These are phyloP conservation scores for Babesia bovis DNA, from an alignment of 169 alveolate genomes.

Conservation along the genomic window DNA sequence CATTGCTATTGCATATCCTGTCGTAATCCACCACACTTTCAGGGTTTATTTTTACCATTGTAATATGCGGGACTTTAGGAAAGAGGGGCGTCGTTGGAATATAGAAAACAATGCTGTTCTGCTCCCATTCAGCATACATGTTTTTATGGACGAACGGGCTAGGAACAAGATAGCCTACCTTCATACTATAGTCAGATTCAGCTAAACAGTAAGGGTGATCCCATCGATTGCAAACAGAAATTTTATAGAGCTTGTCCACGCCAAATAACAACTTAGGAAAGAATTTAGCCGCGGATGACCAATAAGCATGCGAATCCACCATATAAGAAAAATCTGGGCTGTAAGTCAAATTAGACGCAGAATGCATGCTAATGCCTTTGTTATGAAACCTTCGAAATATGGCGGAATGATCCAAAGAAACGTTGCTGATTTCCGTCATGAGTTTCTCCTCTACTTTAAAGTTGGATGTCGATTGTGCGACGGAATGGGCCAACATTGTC, in stretches of 20 bases:
- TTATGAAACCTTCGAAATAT: conserved; percentile 1
- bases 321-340: conserved; percentile 9
- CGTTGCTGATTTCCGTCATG: background rate
- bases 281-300: conserved; percentile 7
- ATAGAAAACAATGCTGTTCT: background rate
- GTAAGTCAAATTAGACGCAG: background rate
- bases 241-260: conserved; percentile 4
- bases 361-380: background rate
- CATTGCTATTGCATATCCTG: conserved; percentile 14
- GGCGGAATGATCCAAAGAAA: conserved; percentile 1
- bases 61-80: conserved; percentile 9
- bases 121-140: conserved; percentile 14
- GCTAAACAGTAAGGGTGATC: conserved; percentile 35
- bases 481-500: background rate
- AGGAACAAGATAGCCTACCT: conserved; percentile 33
- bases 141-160: conserved; percentile 3
- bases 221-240: conserved; percentile 60
- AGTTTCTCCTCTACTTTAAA: background rate
- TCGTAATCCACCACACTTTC: conserved; percentile 26
- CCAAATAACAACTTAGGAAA: conserved; percentile 10
- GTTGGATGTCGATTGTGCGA: background rate
- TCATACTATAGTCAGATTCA: conserved; percentile 28
- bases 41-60: conserved; percentile 12
- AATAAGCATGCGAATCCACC: background rate
- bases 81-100: background rate